Conservation (phyloP, 2,329 filamentous ascomycete species). For the Arachnopeziza araneosa region DNA sequence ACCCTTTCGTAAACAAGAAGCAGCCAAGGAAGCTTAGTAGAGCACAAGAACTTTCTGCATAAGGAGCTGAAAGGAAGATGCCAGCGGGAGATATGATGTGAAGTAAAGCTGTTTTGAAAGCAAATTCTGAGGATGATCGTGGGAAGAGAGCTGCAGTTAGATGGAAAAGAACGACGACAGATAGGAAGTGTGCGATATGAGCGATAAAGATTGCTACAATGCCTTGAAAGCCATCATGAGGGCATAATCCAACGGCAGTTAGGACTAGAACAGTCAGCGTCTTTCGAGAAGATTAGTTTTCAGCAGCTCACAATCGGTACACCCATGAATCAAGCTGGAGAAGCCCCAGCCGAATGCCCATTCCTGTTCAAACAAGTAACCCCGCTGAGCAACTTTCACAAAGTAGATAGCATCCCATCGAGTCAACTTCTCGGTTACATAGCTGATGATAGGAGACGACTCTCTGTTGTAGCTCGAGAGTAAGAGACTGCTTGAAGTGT, state of each 20-base stretch:
- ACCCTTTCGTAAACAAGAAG: conserved; percentile 55
- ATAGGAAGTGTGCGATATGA: conserved; percentile 69
- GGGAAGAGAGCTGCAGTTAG: conserved; percentile 55
- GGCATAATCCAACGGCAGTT: background rate
- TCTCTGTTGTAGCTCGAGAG: conserved; percentile 30
- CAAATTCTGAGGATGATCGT: conserved; percentile 38
- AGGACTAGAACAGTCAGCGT: background rate
- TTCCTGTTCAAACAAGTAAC: conserved; percentile 73
- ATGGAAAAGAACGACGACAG: conserved; percentile 65
- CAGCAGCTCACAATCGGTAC: background rate
- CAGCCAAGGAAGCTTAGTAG: conserved; percentile 70
- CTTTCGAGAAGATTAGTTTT: background rate
- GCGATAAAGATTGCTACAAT: conserved; percentile 61
- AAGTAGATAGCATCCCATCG: conserved; percentile 84
- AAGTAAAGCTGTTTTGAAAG: conserved; percentile 64
- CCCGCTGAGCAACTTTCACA: conserved; percentile 53
- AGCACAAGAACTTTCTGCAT: conserved; percentile 75
- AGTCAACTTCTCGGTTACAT: conserved; percentile 45
- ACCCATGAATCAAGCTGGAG: conserved; percentile 33
- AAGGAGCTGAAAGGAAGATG: conserved; percentile 82
- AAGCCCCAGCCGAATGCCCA: conserved; percentile 70
- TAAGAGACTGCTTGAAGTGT: conserved; percentile 64
- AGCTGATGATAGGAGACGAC: conserved; percentile 16
- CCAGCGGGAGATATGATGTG: conserved; percentile 85
- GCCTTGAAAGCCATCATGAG: conserved; percentile 32